Base-by-base conservation (phyloP, 768 basidiomycete genomes). In the Boletus pseudo-olivaceus region DNA sequence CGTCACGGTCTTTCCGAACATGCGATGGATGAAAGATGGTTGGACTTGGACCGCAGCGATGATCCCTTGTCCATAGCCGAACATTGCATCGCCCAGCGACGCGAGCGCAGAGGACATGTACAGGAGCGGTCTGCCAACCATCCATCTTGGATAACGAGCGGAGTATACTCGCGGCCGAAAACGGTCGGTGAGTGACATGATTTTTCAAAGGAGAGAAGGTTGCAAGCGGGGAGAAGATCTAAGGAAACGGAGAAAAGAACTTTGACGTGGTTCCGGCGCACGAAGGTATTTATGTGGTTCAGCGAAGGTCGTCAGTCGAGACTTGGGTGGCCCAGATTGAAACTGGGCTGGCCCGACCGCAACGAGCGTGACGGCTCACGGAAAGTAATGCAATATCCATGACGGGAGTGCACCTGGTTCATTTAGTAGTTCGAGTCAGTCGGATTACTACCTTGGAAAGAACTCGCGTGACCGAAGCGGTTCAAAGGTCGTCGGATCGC, bases 71-170 rank as follows among this genome's bases (percentile, higher is more conserved):
- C 77, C 75, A 52, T 81, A 82, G 6, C 80, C 80, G 57, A 82
- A 81, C 73, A 81, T 78, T 7, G 78, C 80, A 59, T 82, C 80
- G 47, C 80, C 80, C 58, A 82, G 73, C 56, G 78, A 78, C n/a
- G 79, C 78, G 37, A 79, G 71, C 0, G 79, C 80, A 51, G 78
- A 78, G 33, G 80, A 80, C 43, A 73, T 75, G 63, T 79, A 76
- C 8, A 82, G 72, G 26, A 82, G 68, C 29, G 75, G 76, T 43
- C 68, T 70, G 19, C 80, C 80, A 27, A 78, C 74, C 75, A 80
- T 73, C 77, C 78, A 78, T 72, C 72, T 68, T 53, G 79, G 79
- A 69, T 80, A 82, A 57, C 78, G 75, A 59, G 72, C 70, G 35
- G 66, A 69, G 63, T 79, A 81, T 8, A 70, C 63, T 48, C 58